Evolutionary conservation across 2,329 filamentous ascomycete species (phyloP).

Genomic region (Penicillium sp.): DNA sequence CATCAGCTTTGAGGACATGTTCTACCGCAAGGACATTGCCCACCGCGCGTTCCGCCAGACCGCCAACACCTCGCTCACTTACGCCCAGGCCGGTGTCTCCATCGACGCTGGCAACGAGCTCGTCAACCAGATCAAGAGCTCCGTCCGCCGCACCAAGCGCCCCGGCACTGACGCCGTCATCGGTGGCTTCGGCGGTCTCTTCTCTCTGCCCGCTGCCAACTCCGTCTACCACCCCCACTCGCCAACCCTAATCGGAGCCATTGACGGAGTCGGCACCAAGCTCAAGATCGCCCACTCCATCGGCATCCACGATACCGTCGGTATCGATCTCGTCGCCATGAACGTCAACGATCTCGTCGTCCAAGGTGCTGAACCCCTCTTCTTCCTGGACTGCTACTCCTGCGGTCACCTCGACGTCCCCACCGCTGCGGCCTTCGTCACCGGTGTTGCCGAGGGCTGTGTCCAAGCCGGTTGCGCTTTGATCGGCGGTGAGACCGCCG

Average conservation of each 20-base stretch:
- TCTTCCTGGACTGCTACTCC: constrained; percentile 97
- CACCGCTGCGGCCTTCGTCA: constrained; percentile 79
- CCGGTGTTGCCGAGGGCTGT: constrained; percentile 86
- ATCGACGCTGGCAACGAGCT: constrained; percentile 93
- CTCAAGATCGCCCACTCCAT: constrained; percentile 91
- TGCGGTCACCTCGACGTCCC: constrained; percentile 81
- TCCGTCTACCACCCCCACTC: constrained; percentile 73
- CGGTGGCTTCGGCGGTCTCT: constrained; percentile 88
- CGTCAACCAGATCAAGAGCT: constrained; percentile 85
- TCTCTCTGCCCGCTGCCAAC: constrained; percentile 65
- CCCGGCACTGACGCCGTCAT: constrained; percentile 90
- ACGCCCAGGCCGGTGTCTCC: constrained; percentile 88
- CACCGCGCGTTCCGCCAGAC: constrained; percentile 56
- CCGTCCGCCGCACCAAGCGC: constrained; percentile 79
- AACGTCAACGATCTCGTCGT: constrained; percentile 98
- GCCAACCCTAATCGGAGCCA: constrained; percentile 85
- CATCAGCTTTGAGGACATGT: constrained; percentile 84
- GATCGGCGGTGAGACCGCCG: constrained; percentile 95
- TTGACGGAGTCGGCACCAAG: constrained; percentile 95
- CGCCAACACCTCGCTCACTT: constrained; percentile 63
- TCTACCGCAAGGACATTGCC: constrained; percentile 90
- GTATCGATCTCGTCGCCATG: constrained; percentile 97
- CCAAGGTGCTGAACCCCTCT: constrained; percentile 88
- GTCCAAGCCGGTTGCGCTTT: constrained; percentile 80
- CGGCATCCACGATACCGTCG: constrained; percentile 88